These are phyloP conservation scores for Canna indica DNA, from an alignment of 176 grass and related monocot species.

Conservation along the genomic window DNA sequence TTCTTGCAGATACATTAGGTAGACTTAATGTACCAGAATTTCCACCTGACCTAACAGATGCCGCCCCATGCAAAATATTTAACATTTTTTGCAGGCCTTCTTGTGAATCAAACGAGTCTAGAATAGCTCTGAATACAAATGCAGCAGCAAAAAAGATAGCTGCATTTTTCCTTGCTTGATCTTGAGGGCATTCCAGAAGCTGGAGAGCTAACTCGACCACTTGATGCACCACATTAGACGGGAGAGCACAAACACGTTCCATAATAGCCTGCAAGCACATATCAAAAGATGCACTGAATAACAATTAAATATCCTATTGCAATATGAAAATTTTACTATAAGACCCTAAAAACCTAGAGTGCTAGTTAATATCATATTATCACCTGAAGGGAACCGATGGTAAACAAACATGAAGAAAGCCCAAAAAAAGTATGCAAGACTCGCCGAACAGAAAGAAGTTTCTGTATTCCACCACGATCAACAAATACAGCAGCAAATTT, in stretches of 20 bases:
- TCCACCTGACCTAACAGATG: slow-evolving; percentile 67
- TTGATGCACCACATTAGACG: slow-evolving; percentile 52
- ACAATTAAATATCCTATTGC: background rate
- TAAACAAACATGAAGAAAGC: slow-evolving; percentile 89
- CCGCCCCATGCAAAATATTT: slow-evolving; percentile 58
- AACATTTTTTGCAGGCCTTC: slow-evolving; percentile 83
- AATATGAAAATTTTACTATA: background rate
- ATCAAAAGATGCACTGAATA: background rate
- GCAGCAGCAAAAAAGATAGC: slow-evolving; percentile 87
- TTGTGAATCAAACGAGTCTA: slow-evolving; percentile 80
- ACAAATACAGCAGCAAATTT: slow-evolving; percentile 95
- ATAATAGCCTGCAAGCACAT: slow-evolving; percentile 60
- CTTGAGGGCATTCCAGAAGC: slow-evolving; percentile 75
- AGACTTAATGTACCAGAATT: slow-evolving; percentile 47
- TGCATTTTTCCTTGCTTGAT: slow-evolving; percentile 79
- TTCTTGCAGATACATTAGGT: slow-evolving; percentile 44
- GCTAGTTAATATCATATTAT: slow-evolving; percentile 11
- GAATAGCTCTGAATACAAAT: slow-evolving; percentile 93
- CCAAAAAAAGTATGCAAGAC: slow-evolving; percentile 57
- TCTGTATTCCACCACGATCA: slow-evolving; percentile 91
- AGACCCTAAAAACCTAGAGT: background rate
- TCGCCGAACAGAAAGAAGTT: slow-evolving; percentile 75
- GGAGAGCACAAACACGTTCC: slow-evolving; percentile 82
- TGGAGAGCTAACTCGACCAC: slow-evolving; percentile 88
- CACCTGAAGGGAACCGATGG: slow-evolving; percentile 95